Conservation (phyloP, 2,329 filamentous ascomycete species). For the Curvularia verruculosa region DNA sequence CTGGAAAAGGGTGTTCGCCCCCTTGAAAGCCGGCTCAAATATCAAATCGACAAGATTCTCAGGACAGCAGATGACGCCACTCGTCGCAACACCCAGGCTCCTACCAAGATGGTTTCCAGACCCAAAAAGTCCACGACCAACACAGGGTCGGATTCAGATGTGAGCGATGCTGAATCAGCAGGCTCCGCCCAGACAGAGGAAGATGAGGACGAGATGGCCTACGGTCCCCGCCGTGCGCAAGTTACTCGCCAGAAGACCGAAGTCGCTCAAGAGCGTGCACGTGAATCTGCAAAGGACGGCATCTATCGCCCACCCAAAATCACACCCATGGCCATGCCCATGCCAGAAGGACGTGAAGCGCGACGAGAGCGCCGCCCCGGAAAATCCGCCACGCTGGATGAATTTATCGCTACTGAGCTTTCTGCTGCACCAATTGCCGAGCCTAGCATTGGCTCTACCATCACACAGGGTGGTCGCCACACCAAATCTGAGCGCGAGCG, state of each 20-base stretch:
- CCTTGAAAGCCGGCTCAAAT: constrained; percentile 86
- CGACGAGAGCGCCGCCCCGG: constrained; percentile 66
- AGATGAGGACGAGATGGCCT: constrained; percentile 65
- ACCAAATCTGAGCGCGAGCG: constrained; percentile 79
- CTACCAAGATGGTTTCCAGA: constrained; percentile 22
- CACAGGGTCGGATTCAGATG: constrained; percentile 50
- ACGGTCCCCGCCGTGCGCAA: constrained; percentile 65
- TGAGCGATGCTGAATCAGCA: constrained; percentile 44
- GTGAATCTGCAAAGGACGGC: constrained; percentile 60
- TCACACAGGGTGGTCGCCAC: constrained; percentile 76
- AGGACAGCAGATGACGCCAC: constrained; percentile 78
- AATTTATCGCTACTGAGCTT: constrained; percentile 86
- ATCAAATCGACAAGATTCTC: constrained; percentile 94
- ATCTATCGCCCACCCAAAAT: constrained; percentile 90
- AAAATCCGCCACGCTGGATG: constrained; percentile 86
- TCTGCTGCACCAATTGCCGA: constrained; percentile 80
- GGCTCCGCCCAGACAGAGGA: constrained; percentile 38
- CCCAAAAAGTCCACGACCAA: constrained; percentile 46
- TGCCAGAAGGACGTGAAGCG: constrained; percentile 65
- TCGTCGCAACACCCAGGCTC: constrained; percentile 37
- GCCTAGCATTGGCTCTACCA: constrained; percentile 91
- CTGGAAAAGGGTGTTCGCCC: constrained; percentile 91
- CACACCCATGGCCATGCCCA: constrained; percentile 83
- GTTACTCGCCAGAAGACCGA: constrained; percentile 43
- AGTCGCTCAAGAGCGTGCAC: constrained; percentile 24